Conservation (phyloP, 345 rosid species). For the Clausena lansium region DNA sequence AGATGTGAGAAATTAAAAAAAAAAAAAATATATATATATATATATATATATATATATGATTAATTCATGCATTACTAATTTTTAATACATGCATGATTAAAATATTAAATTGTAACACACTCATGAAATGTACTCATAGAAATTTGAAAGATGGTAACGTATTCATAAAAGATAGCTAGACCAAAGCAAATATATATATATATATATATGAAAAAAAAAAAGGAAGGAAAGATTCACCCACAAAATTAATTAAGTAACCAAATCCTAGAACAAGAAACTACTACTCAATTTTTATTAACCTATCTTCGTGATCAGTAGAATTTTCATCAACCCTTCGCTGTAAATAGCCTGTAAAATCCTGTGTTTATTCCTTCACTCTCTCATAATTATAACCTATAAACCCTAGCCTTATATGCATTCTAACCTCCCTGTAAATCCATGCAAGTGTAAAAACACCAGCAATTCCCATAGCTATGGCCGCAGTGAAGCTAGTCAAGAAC, state of each 20-base stretch:
- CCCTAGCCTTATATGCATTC: slow-evolving; percentile 8
- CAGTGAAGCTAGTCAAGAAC: slow-evolving; percentile 32
- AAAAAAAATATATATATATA: too few species aligned
- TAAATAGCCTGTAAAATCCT: slow-evolving; percentile 11
- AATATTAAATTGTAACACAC: neutral
- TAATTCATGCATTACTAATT: too few species aligned
- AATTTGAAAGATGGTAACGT: neutral
- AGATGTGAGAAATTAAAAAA: neutral
- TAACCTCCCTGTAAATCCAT: slow-evolving; percentile 24
- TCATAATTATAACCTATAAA: slow-evolving; percentile 16
- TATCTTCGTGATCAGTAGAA: neutral
- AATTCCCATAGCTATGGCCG: slow-evolving; percentile 34
- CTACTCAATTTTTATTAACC: neutral
- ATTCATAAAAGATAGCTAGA: neutral
- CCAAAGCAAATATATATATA: neutral
- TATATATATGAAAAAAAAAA: too few species aligned
- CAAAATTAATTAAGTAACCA: neutral
- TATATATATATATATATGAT: too few species aligned
- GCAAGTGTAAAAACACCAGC: slow-evolving; percentile 33
- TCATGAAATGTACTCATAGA: neutral
- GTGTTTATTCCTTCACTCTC: slow-evolving; percentile 15
- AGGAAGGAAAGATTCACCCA: too few species aligned
- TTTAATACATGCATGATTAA: neutral
- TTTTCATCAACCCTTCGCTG: slow-evolving; percentile 12
- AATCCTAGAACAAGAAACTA: neutral